Conservation (phyloP, 139 green algal genomes). For the Limnomonas spitsbergensis region DNA sequence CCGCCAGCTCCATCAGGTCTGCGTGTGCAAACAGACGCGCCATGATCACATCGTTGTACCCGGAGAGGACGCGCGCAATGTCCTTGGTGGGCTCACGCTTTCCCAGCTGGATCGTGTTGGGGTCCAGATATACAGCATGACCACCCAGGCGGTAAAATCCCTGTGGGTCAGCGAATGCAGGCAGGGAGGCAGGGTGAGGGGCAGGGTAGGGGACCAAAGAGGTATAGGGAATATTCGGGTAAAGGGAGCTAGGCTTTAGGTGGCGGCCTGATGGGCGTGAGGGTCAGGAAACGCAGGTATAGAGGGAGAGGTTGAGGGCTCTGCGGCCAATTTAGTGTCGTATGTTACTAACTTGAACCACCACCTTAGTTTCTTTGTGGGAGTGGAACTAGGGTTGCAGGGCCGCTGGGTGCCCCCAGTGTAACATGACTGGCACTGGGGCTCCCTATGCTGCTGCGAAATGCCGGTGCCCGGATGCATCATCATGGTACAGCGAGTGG, state of each 20-base stretch:
- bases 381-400: too few relatives aligned
- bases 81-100: conserved; percentile 94
- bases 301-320: too few relatives aligned
- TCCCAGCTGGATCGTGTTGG: conserved; percentile 84
- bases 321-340: too few relatives aligned
- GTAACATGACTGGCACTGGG: too few relatives aligned
- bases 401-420: too few relatives aligned
- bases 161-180: conserved; percentile 51
- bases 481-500: too few relatives aligned
- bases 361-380: too few relatives aligned
- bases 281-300: too few relatives aligned
- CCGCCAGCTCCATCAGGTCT: conserved; percentile 88
- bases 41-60: conserved; percentile 98
- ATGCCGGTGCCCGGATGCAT: too few relatives aligned
- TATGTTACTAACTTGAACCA: too few relatives aligned
- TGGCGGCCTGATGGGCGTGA: background rate
- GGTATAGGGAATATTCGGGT: background rate
- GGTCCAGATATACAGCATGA: conserved; percentile 68
- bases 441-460: too few relatives aligned
- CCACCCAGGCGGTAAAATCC: conserved; percentile 92
- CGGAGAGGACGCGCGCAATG: conserved; percentile 85
- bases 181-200: background rate
- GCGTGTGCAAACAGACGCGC: conserved; percentile 93
- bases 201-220: too few relatives aligned
- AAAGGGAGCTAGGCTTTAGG: background rate